Evolutionary conservation across 345 rosid genomes (phyloP), one percentile per base, ranked within the genome.

Genomic region (Rhodamnia argentea): DNA sequence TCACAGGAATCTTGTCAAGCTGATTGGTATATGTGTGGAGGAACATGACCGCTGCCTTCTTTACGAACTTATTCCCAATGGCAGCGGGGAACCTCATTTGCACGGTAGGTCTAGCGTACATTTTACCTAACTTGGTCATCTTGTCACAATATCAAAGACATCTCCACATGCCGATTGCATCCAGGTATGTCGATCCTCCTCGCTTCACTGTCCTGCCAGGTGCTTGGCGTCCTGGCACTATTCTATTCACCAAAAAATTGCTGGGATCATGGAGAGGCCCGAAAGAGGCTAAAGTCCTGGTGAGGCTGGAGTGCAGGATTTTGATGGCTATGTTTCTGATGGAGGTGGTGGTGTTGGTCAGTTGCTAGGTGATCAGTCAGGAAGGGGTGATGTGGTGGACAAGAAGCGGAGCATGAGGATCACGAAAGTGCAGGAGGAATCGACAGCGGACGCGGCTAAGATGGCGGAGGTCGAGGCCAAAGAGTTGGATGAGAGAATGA

Each of bases 31-130:
- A 86, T 97, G 99, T 90, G 91, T 92, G 16, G 98, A 95, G 92
- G 97, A 96, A 85, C 95, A 88, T 20, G 85, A 87, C 52, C 96
- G 95, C 57, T 92, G 98, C 89, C 91, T 97, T 90, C 95, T 97
- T 56, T 96, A 96, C 84, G 96, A 95, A 86, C 96, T 94, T 84
- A 91, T 97, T 87, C 94, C 95, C 60, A 96, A 96, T 92, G 99
- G 99, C 91, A 94, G 96, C 81, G 98, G 95, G 52, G 99, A 97
- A 85, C 96, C 99, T 54, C 96, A 96, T 91, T 92, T 97, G 87
- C 99, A 97, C 76, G 99, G 99, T 94, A 90, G 52, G 83, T 23
- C 81, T 22, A 85, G 84, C 40, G 74, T 81, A 74, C 83, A 86
- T 81, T 54, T 18, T 32, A 62, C 14, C 75, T 62, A 62, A 62